phyloP scores from a whole-genome alignment of 2,329 filamentous ascomycete genomes.

The Ophiocordyceps camponoti-leonardi region DNA sequence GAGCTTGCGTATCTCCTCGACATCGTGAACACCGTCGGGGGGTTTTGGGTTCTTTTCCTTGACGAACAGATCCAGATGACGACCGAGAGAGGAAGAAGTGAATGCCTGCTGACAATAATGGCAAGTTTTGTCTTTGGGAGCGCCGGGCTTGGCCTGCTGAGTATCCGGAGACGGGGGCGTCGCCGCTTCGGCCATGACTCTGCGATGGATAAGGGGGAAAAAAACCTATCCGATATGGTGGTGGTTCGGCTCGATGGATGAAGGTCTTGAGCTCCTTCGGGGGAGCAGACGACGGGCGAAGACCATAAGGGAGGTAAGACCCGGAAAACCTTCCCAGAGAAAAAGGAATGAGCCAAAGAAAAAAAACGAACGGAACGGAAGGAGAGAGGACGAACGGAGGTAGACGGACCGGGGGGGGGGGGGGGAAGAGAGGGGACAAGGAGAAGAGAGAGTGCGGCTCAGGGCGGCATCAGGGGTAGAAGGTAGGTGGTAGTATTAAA shows the following conservation, averaged over 20 bases:
- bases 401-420: too few relatives aligned
- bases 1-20: constrained; percentile 72
- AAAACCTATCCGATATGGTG: too few relatives aligned
- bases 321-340: too few relatives aligned
- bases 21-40: constrained; percentile 73
- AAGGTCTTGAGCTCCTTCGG: too few relatives aligned
- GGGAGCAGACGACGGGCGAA: too few relatives aligned
- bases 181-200: constrained; percentile 15
- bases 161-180: constrained; percentile 16
- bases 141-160: constrained; percentile 19
- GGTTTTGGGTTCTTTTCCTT: constrained; percentile 84
- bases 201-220: background rate
- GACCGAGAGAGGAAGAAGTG: constrained; percentile 82
- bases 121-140: constrained; percentile 72
- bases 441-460: too few relatives aligned
- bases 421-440: too few relatives aligned
- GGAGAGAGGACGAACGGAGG: background rate
- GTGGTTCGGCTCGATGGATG: too few relatives aligned
- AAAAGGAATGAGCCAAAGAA: background rate
- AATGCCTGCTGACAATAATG: constrained; percentile 80
- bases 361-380: background rate
- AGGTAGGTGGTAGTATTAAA: too few relatives aligned
- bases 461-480: too few relatives aligned
- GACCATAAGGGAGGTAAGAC: too few relatives aligned
- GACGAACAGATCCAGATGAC: constrained; percentile 88